Evolutionary conservation across 2,329 filamentous ascomycete genomes (phyloP), one percentile per base, ranked within the genome.

Genomic region (Fusarium sp.): DNA sequence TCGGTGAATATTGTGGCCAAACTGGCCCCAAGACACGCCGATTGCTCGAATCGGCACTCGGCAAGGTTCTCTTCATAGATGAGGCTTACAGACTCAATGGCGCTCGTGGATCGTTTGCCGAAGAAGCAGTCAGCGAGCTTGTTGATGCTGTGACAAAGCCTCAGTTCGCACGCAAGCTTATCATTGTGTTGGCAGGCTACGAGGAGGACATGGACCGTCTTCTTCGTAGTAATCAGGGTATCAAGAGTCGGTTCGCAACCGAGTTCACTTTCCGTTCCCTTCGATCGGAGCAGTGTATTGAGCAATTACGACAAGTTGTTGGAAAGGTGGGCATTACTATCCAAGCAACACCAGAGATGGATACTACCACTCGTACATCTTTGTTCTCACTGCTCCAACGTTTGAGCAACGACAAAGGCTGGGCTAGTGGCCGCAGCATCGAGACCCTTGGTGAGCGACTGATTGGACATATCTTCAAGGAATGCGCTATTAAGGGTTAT

Each of bases 21-120:
- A 94, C 91, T 0, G 91, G 89, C 0, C 91, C 91, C 0, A 92
- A 93, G 75, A 90, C 91, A 0, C 85, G 87, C 14, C 83, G 88
- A 51, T 80, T 88, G 1, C 82, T 94, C 0, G 90, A 93, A 73
- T 87, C 86, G 38, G 89, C 88, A 0, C 84, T 93, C 0, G 92
- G 92, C 0, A 90, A 89, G 57, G 90, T 94, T 0, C 85, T 94
- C 0, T 91, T 94, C 75, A 87, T 94, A 28, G 92, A 94, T 68
- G 91, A 94, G 78, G 92, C 91, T 0, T 93, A 93, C 72, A 87
- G 91, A 2, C 86, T 94, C 5, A 75, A 74, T 18, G 76, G 73
- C 8, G 85, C 82, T 0, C 87, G 89, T 4, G 89, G 89, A 0
- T 77, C 79, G 0, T 93, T 89, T 70, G 89, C 87, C 1, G 86